phyloP scores from a whole-genome alignment of 1,139 yeast genomes.

The Suhomyces bolitotheri region DNA sequence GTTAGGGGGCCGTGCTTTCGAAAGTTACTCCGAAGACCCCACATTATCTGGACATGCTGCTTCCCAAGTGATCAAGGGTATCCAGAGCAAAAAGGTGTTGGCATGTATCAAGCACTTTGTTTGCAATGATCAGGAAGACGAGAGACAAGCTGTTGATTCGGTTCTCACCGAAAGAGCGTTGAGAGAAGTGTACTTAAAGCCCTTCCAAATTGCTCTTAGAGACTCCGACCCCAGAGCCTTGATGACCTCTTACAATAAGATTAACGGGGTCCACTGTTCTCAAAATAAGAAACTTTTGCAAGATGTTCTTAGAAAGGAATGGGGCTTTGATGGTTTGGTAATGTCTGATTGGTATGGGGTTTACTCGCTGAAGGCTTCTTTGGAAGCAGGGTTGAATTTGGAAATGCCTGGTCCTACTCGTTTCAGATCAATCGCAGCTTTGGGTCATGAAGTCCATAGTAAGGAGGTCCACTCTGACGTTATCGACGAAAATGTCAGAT shows the following conservation, averaged over 20 bases:
- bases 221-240: conserved; percentile 19
- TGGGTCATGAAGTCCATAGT: conserved; percentile 15
- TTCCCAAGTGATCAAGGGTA: conserved; percentile 30
- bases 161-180: conserved; percentile 21
- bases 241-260: conserved; percentile 23
- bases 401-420: conserved; percentile 25
- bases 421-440: conserved; percentile 17
- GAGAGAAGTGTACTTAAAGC: conserved; percentile 24
- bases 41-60: conserved; percentile 34
- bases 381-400: conserved; percentile 23
- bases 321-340: conserved; percentile 20
- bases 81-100: conserved; percentile 24
- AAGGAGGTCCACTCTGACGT: conserved; percentile 25
- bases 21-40: conserved; percentile 38
- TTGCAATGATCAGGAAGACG: conserved; percentile 22
- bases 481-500: conserved; percentile 46
- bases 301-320: conserved; percentile 20
- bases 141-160: conserved; percentile 18
- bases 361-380: conserved; percentile 18
- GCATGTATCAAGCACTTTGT: conserved; percentile 20
- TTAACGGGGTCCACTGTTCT: conserved; percentile 21
- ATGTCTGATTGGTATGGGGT: conserved; percentile 26
- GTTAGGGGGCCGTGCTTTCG: conserved; percentile 39
- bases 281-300: conserved; percentile 17
- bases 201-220: conserved; percentile 21